phyloP scores from a whole-genome alignment of 495 filamentous ascomycete species.

The Tuber brumale region DNA sequence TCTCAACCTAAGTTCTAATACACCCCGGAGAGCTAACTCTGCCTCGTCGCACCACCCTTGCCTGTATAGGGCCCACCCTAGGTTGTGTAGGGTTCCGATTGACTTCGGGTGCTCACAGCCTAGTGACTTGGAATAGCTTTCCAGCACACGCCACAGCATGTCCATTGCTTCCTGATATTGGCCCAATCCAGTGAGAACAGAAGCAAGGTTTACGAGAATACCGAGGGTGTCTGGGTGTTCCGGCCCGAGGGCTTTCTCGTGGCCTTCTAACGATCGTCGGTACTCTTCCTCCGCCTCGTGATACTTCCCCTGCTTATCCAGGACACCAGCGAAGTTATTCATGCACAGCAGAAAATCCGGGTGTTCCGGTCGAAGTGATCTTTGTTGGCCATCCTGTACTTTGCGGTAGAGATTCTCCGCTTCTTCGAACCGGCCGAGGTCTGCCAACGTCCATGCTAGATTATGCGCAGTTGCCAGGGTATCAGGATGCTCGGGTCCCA shows the following conservation, averaged over 20 bases:
- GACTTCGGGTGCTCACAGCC: conserved; percentile 14
- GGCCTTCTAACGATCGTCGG: conserved; percentile 19
- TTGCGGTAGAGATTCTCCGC: conserved; percentile 36
- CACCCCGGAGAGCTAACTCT: conserved; percentile 10
- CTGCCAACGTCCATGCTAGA: conserved; percentile 8
- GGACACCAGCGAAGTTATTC: conserved; percentile 16
- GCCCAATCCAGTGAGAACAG: conserved; percentile 11
- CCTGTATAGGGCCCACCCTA: conserved; percentile 6
- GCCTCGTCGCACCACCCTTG: conserved; percentile 31
- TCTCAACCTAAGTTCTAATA: conserved; percentile 19
- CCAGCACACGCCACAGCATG: conserved; percentile 11
- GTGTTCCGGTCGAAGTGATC: conserved; percentile 38
- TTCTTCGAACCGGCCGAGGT: conserved; percentile 21
- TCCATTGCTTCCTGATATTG: conserved; percentile 24
- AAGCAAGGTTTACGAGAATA: conserved; percentile 16
- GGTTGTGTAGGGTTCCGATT: conserved; percentile 13
- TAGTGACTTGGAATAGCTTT: conserved; percentile 9
- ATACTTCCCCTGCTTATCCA: conserved; percentile 20
- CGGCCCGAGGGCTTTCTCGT: conserved; percentile 28
- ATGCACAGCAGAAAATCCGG: conserved; percentile 26
- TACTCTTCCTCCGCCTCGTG: conserved; percentile 18
- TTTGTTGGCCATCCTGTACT: conserved; percentile 37
- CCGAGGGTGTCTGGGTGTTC: conserved; percentile 14
- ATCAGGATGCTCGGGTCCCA: conserved; percentile 26
- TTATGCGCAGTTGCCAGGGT: conserved; percentile 21